Percentiles rank a stretch among this genome's conserved stretches.
Evolutionary conservation across 1,139 yeast genomes (phyloP).

Genomic region (Eremothecium sinecaudum): DNA sequence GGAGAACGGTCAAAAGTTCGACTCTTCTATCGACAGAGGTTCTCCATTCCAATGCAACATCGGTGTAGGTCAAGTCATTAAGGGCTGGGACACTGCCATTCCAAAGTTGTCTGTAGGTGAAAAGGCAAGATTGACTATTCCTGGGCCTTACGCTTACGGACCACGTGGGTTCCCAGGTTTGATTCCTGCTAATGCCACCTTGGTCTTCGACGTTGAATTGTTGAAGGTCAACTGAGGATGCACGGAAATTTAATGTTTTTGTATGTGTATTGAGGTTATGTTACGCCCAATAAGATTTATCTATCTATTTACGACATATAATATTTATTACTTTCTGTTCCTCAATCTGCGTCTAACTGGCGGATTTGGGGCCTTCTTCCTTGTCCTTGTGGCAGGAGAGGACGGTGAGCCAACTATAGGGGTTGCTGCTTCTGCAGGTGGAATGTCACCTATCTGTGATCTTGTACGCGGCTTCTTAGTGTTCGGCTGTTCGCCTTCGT

Average conservation of each 20-base stretch:
- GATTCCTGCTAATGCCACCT: conserved; percentile 92
- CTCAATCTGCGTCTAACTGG: conserved; percentile 3
- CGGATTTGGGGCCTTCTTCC: conserved; percentile 7
- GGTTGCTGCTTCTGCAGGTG: background rate
- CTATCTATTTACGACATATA: background rate
- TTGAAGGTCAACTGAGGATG: conserved; percentile 55
- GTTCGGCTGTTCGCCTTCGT: background rate
- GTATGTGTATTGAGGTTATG: background rate
- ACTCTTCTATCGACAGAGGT: conserved; percentile 89
- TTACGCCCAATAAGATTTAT: background rate
- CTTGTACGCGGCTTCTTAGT: conserved; percentile 4
- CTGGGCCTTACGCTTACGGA: conserved; percentile 91
- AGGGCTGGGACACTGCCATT: conserved; percentile 91
- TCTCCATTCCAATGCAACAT: conserved; percentile 86
- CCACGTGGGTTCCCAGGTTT: conserved; percentile 90
- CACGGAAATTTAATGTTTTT: background rate
- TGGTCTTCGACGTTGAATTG: conserved; percentile 87
- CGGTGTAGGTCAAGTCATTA: conserved; percentile 93
- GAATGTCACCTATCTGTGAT: background rate
- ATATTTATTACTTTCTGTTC: conserved; percentile 3
- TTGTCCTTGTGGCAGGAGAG: conserved; percentile 7
- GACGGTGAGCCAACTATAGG: conserved; percentile 9
- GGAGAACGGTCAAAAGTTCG: conserved; percentile 90
- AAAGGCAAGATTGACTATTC: conserved; percentile 82
- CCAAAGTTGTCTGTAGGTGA: conserved; percentile 89